These are phyloP conservation scores for Clohesyomyces aquaticus DNA, from an alignment of 495 filamentous ascomycete species.

Conservation along the genomic window DNA sequence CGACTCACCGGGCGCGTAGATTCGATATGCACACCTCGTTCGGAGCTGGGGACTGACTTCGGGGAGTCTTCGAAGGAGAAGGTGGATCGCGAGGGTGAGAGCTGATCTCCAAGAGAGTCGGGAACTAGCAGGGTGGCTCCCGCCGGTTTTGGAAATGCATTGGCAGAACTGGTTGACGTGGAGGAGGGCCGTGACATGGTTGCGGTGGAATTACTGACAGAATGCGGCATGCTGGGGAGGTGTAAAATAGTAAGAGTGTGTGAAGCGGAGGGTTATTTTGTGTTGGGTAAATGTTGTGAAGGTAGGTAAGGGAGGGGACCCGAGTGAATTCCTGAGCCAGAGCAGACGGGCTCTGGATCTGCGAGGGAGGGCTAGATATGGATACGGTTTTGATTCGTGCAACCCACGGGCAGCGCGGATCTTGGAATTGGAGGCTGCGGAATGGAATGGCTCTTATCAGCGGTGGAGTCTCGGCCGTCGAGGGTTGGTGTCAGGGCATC, in stretches of 20 bases:
- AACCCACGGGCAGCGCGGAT: slow-evolving; percentile 7
- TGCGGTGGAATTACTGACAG: slow-evolving; percentile 21
- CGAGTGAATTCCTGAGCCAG: slow-evolving; percentile 17
- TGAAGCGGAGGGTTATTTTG: neutral
- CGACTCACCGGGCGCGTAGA: slow-evolving; percentile 17
- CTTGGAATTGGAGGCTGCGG: neutral
- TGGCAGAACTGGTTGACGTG: slow-evolving; percentile 31
- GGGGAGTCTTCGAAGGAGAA: slow-evolving; percentile 35
- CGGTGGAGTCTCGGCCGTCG: neutral
- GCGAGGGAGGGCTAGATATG: slow-evolving; percentile 23
- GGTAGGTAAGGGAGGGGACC: slow-evolving; percentile 25
- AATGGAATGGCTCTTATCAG: slow-evolving; percentile 20
- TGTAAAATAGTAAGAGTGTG: neutral
- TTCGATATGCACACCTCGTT: slow-evolving; percentile 16
- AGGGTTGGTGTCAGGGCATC: neutral
- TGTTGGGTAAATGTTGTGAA: slow-evolving; percentile 4
- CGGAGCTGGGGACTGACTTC: slow-evolving; percentile 24
- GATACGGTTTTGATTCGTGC: slow-evolving; percentile 4
- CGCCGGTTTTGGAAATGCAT: slow-evolving; percentile 31
- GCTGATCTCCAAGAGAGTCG: slow-evolving; percentile 30
- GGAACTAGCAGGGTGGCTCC: slow-evolving; percentile 34
- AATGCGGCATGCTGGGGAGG: slow-evolving; percentile 31
- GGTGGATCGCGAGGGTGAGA: slow-evolving; percentile 36
- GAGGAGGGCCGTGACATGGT: slow-evolving; percentile 34
- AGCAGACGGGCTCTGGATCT: slow-evolving; percentile 5